phyloP scores from a whole-genome alignment of 1,284 basidiomycete species.

The Ustilago curta region DNA sequence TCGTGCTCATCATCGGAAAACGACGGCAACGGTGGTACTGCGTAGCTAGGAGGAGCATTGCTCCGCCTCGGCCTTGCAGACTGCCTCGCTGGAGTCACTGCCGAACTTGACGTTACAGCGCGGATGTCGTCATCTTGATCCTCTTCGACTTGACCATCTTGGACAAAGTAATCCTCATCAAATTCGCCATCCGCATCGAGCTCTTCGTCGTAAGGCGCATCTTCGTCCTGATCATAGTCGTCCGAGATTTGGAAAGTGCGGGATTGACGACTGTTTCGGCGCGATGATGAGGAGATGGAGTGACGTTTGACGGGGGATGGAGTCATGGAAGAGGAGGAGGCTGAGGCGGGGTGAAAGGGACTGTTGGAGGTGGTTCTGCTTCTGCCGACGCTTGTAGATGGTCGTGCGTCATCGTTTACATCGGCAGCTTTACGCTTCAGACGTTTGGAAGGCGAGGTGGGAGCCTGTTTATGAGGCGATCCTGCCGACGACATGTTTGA shows the following conservation, averaged over 20 bases:
- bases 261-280: constrained; percentile 19
- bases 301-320: constrained; percentile 19
- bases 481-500: constrained; percentile 19
- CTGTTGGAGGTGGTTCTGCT: constrained; percentile 10
- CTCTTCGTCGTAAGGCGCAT: constrained; percentile 30
- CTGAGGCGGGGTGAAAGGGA: constrained; percentile 7
- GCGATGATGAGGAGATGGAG: constrained; percentile 7
- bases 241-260: constrained; percentile 33
- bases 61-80: constrained; percentile 21
- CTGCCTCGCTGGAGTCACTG: constrained; percentile 11
- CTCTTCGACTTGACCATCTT: constrained; percentile 19
- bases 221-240: constrained; percentile 18
- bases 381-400: constrained; percentile 1
- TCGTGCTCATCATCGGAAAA: constrained; percentile 27
- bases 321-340: constrained; percentile 15
- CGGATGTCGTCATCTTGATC: background rate
- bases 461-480: constrained; percentile 15
- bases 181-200: constrained; percentile 35
- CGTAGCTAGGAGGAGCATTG: constrained; percentile 22
- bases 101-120: constrained; percentile 5
- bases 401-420: background rate
- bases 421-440: constrained; percentile 30
- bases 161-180: constrained; percentile 25
- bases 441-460: constrained; percentile 11
- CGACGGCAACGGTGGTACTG: constrained; percentile 14